Base-by-base conservation (phyloP, 23 red algal species). In the Gracilaria gracilis region DNA sequence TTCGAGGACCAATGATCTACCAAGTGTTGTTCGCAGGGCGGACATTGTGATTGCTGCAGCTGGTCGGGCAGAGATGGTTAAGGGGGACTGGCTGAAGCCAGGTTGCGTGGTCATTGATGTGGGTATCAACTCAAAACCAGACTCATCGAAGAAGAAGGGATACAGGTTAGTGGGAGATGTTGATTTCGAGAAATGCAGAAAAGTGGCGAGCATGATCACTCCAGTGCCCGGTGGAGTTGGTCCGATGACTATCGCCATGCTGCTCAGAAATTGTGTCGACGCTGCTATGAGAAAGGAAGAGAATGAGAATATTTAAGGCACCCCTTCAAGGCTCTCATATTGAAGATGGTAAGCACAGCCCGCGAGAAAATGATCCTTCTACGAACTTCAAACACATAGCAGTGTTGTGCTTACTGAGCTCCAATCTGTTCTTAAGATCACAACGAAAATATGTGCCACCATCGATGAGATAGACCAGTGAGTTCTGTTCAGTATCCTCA, bases 181-280 rank as follows among this genome's bases (percentile, higher is more conserved):
- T 44, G 96, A 98, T 75, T 95, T 84, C 44, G 93, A 95, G 13
- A 67, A 79, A 34, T 91, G 86, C 13, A 58, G 62, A 50, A 79
- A 85, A 17, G 58, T 84, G 53, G 93, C 93, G 16, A 57, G 86
- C 21, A 55, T 91, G 80, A 95, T 98, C 59, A 98, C 96, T 25
- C 96, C 96, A 57, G 96, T 98, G 47, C 96, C 96, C 29, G 96
- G 96, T 19, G 96, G 96, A 47, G 91, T 94, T 14, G 96, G 96
- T 28, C 96, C 96, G 0, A 98, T 98, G 96, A 98, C 96, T 27
- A 98, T 98, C 44, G 96, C 96, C 4, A 98, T 98, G 96, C 67
- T 98, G 80, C 86, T 98, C 49, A 71, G 82, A 39, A 98, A 98
- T 53, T 89, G 83, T 27, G 89, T 87, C 12, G 85, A 89, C 76